These are phyloP conservation scores for Paramarasmius palmivorus DNA, from an alignment of 1,284 basidiomycete genomes.

Conservation along the genomic window DNA sequence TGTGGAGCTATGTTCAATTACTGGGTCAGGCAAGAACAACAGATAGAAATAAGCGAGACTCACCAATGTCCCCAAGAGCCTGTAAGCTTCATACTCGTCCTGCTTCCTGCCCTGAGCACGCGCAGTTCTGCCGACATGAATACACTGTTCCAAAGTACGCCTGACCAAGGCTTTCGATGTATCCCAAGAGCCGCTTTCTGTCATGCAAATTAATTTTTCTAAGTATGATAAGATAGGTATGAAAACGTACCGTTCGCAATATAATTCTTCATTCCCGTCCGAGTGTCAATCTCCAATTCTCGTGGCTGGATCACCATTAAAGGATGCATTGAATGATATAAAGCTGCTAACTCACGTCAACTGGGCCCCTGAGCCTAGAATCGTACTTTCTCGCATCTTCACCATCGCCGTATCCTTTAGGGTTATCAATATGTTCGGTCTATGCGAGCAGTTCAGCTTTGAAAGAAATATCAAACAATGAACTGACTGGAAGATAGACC, in stretches of 20 bases:
- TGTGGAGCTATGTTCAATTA: slow-evolving; percentile 64
- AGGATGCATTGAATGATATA: not conserved
- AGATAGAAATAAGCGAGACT: slow-evolving; percentile 20
- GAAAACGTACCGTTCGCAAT: slow-evolving; percentile 73
- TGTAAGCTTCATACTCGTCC: slow-evolving; percentile 83
- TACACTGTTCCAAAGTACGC: slow-evolving; percentile 73
- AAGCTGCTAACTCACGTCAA: slow-evolving; percentile 46
- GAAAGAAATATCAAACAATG: not conserved
- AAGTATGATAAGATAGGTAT: not conserved
- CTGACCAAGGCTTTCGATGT: slow-evolving; percentile 86
- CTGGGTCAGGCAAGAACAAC: slow-evolving; percentile 2
- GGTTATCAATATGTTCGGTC: slow-evolving; percentile 90
- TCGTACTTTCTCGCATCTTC: slow-evolving; percentile 84
- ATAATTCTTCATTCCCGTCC: slow-evolving; percentile 95
- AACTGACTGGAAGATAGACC: slow-evolving; percentile 76
- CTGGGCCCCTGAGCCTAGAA: slow-evolving; percentile 68
- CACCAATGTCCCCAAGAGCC: slow-evolving; percentile 74
- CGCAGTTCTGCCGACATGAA: slow-evolving; percentile 63
- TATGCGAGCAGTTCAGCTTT: slow-evolving; percentile 24
- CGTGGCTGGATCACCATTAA: slow-evolving; percentile 46
- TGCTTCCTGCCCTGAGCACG: slow-evolving; percentile 59
- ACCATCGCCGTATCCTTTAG: slow-evolving; percentile 83
- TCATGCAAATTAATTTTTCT: not conserved
- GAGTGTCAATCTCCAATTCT: slow-evolving; percentile 85
- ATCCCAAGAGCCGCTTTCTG: slow-evolving; percentile 80